These are phyloP conservation scores for Cladorrhinum sp. DNA, from an alignment of 2,329 filamentous ascomycete species.

Conservation along the genomic window DNA sequence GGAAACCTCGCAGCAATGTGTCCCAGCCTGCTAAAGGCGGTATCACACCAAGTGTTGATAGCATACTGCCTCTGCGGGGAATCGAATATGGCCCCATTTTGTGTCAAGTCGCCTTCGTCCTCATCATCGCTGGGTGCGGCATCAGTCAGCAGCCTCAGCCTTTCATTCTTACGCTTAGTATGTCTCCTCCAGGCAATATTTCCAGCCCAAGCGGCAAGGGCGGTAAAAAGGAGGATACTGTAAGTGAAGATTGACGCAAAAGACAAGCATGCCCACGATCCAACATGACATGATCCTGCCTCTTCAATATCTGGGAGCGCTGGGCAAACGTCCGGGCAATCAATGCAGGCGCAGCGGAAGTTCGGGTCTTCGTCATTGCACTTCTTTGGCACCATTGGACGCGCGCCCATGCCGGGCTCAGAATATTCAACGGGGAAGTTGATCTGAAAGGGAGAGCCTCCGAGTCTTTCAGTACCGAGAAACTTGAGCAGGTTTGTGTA, in stretches of 20 bases:
- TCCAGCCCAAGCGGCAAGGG: conserved; percentile 65
- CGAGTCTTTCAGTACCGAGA: conserved; percentile 82
- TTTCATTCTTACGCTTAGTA: conserved; percentile 70
- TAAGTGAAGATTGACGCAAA: conserved; percentile 91
- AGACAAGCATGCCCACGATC: conserved; percentile 84
- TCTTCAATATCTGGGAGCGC: conserved; percentile 73
- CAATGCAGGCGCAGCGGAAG: conserved; percentile 89
- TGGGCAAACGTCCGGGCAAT: conserved; percentile 84
- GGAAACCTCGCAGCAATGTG: conserved; percentile 80
- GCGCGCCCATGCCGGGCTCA: conserved; percentile 67
- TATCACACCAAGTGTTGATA: conserved; percentile 79
- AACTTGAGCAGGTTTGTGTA: conserved; percentile 87
- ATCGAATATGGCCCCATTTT: conserved; percentile 73
- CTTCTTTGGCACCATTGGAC: conserved; percentile 71
- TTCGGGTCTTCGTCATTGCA: conserved; percentile 86
- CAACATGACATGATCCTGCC: conserved; percentile 73
- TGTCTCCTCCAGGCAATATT: conserved; percentile 75
- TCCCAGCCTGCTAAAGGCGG: conserved; percentile 75
- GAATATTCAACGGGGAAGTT: conserved; percentile 71
- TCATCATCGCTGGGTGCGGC: conserved; percentile 84
- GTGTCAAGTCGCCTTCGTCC: conserved; percentile 82
- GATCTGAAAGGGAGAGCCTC: conserved; percentile 97
- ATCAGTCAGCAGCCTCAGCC: conserved; percentile 84
- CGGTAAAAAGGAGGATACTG: conserved; percentile 65
- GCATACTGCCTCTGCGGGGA: conserved; percentile 75